Evolutionary conservation across 2,329 filamentous ascomycete species (phyloP), one percentile per base, ranked within the genome.

Genomic region (Hortaea sp.): DNA sequence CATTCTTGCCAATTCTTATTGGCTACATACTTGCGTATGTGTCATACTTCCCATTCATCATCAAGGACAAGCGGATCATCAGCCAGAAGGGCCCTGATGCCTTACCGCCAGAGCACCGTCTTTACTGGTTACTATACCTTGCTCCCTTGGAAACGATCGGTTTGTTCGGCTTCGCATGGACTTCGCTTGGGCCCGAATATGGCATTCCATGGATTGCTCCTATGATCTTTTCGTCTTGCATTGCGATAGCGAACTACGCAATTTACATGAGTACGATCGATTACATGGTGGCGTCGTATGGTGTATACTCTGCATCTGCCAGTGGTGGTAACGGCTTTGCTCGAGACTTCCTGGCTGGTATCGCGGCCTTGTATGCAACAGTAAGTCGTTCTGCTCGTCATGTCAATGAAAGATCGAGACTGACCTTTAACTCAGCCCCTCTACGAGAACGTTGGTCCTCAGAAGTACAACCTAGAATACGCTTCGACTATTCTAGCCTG

Each of bases 271-370:
- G 54, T 6, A 61, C 59, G 5, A 59, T 62, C 43, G 59, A 63
- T 44, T 88, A 88, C 66, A 85, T 85, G 76, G 76, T 85, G 35
- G 81, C 79, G 47, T 80, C 82, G 0, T 84, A 87, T 56, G 84
- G 84, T 0, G 77, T 78, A 0, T 87, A 85, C 61, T 79, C 82
- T 2, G 83, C 84, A 1, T 85, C 82, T 0, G 84, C 84, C 0
- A 87, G 84, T 0, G 84, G 84, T 37, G 84, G 84, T 13, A 88
- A 88, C 52, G 84, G 83, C 1, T 86, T 83, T 67, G 75, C 82
- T 2, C 75, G 84, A 53, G 84, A 88, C 58, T 81, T 87, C 64
- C 68, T 88, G 0, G 84, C 84, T 1, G 84, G 84, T 63, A 72
- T 86, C 6, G 75, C 85, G 1, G 84, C 82, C 0, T 71, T 86